These are phyloP conservation scores for Trichoderma afroharzianum DNA, from an alignment of 2,329 filamentous ascomycete species.

Conservation along the genomic window DNA sequence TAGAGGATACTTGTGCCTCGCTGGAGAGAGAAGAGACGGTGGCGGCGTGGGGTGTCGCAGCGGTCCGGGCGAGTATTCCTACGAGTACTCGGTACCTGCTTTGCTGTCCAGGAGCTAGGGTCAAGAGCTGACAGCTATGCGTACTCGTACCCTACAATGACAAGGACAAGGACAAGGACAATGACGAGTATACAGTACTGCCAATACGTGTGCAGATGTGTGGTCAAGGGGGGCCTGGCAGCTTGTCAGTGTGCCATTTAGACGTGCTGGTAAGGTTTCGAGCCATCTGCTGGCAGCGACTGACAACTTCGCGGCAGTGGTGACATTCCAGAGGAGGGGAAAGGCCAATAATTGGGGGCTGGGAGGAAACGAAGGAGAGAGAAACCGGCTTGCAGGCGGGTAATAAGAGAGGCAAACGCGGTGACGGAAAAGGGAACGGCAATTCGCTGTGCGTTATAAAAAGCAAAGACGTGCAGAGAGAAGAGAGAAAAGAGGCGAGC, in stretches of 20 bases:
- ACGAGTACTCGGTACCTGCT: neutral
- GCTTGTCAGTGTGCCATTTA: neutral
- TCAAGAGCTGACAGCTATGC: neutral
- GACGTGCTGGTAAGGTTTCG: neutral
- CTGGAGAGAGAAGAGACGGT: neutral
- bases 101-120: neutral
- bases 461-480: neutral
- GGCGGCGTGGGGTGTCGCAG: neutral
- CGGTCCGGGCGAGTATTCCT: neutral
- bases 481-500: neutral
- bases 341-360: neutral
- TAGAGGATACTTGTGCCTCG: neutral
- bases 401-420: neutral
- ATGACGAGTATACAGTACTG: neutral
- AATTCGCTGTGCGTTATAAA: neutral
- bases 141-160: too few species aligned
- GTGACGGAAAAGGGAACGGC: neutral
- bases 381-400: neutral
- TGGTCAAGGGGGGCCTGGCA: neutral
- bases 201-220: neutral
- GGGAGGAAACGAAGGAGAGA: neutral
- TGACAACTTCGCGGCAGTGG: neutral
- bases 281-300: neutral
- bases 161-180: neutral
- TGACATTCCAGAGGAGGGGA: conserved; percentile 3